A percentile compares a stretch with the other conserved stretches of the same genome.
Evolutionary conservation across 176 grass and related monocot genomes (phyloP).

Genomic region (barley (Hordeum vulgare)): DNA sequence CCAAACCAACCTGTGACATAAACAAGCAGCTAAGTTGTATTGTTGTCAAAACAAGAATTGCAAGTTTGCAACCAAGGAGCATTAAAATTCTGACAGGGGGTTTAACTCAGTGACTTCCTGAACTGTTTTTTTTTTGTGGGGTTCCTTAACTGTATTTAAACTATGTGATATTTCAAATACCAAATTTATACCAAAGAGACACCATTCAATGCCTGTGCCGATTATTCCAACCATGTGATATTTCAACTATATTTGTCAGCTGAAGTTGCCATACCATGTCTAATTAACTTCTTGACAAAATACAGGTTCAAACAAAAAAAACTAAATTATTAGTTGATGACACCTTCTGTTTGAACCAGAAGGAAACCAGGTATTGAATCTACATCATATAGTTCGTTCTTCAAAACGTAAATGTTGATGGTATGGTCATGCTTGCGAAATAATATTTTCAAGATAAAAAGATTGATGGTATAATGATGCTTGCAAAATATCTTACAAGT

Average conservation of each 20-base stretch:
- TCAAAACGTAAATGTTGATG: background rate
- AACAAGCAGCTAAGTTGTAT: slow-evolving; percentile 8
- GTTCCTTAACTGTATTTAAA: background rate
- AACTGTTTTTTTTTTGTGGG: background rate
- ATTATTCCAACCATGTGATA: slow-evolving; percentile 4
- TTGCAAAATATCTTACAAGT: slow-evolving; percentile 64
- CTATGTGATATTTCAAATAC: background rate
- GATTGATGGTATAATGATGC: background rate
- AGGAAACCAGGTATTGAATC: background rate
- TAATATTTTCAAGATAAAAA: background rate
- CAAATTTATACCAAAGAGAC: background rate
- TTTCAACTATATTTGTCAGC: background rate
- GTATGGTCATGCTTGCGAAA: background rate
- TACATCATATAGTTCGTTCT: background rate
- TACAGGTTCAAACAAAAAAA: background rate
- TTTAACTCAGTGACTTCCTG: background rate
- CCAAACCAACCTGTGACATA: slow-evolving; percentile 67
- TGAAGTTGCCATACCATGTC: background rate
- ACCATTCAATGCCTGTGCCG: background rate
- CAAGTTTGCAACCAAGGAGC: background rate
- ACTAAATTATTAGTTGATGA: background rate
- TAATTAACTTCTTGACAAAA: slow-evolving; percentile 8
- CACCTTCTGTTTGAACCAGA: slow-evolving; percentile 12
- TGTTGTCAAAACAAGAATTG: background rate
- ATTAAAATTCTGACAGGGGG: background rate